Conservation (phyloP, 192 early-diverging fungal genomes). For the Phlyctochytrium arcticum region DNA sequence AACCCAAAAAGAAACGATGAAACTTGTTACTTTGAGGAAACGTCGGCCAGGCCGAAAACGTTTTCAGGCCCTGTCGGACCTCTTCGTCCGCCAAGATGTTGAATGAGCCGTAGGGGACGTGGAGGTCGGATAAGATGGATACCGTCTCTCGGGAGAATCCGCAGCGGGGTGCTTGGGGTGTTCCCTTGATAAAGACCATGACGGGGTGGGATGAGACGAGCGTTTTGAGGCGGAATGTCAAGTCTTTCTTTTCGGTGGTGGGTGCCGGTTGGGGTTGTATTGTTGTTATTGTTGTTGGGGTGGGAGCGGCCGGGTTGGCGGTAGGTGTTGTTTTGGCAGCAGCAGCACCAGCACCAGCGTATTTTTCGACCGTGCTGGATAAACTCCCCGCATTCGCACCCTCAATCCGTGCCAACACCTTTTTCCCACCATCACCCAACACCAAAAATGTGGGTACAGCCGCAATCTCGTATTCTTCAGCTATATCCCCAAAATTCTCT, state of each 20-base stretch:
- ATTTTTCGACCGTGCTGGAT: conserved; percentile 65
- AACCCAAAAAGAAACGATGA: neutral
- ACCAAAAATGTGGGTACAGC: conserved; percentile 90
- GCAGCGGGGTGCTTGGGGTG: conserved; percentile 84
- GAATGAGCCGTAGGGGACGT: conserved; percentile 79
- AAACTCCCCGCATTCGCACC: conserved; percentile 85
- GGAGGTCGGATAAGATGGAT: conserved; percentile 67
- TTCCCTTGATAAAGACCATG: conserved; percentile 98
- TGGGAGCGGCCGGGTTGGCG: neutral
- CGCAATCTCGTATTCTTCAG: conserved; percentile 83
- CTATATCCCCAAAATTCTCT: conserved; percentile 83
- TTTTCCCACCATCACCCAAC: conserved; percentile 69
- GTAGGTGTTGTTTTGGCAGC: neutral
- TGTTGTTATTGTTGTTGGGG: conserved; percentile 3
- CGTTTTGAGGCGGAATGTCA: conserved; percentile 34
- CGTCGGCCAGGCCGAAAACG: conserved; percentile 91
- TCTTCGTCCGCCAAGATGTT: conserved; percentile 91
- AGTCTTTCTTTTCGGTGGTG: conserved; percentile 23
- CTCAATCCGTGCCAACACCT: conserved; percentile 72
- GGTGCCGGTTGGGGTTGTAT: conserved; percentile 29
- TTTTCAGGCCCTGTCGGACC: conserved; percentile 86
- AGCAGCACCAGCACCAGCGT: conserved; percentile 39
- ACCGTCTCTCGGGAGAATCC: conserved; percentile 86
- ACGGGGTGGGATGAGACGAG: conserved; percentile 52
- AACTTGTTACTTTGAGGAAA: conserved; percentile 70